A percentile compares a stretch with the other conserved stretches of the same genome.
Conservation (phyloP, 305 asterid genomes). For the Solanum hybrid region DNA sequence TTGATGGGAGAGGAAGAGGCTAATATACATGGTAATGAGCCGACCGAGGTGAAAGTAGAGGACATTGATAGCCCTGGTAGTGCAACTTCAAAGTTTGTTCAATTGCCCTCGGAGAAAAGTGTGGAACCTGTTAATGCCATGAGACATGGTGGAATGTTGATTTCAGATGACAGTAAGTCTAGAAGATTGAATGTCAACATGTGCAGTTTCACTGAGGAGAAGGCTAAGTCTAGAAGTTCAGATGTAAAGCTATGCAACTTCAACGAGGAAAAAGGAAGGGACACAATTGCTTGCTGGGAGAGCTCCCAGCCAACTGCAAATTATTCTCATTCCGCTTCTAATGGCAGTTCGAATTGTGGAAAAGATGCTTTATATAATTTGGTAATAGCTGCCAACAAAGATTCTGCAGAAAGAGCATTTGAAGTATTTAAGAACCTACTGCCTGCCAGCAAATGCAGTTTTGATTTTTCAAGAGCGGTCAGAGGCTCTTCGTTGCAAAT, state of each 20-base stretch:
- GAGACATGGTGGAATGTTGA: slow-evolving; percentile 17
- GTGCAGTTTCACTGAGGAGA: slow-evolving; percentile 12
- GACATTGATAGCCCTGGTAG: slow-evolving; percentile 17
- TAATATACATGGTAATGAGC: not conserved
- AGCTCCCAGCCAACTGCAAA: slow-evolving; percentile 18
- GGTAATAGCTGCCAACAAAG: slow-evolving; percentile 58
- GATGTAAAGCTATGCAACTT: slow-evolving; percentile 9
- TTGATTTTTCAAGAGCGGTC: slow-evolving; percentile 31
- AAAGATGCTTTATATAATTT: slow-evolving; percentile 27
- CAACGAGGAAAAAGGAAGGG: slow-evolving; percentile 17
- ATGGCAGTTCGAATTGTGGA: slow-evolving; percentile 15
- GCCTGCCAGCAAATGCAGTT: slow-evolving; percentile 28
- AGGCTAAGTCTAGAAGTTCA: slow-evolving; percentile 14
- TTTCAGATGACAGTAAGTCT: slow-evolving; percentile 20
- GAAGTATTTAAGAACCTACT: slow-evolving; percentile 53
- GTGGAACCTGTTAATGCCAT: slow-evolving; percentile 17
- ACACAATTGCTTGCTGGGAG: slow-evolving; percentile 10
- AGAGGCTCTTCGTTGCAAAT: slow-evolving; percentile 17
- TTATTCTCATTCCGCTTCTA: slow-evolving; percentile 12
- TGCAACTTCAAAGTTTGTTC: slow-evolving; percentile 14
- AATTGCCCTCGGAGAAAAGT: slow-evolving; percentile 8
- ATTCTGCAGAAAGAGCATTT: slow-evolving; percentile 29
- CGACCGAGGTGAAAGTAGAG: not conserved
- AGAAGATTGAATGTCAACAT: slow-evolving; percentile 18
- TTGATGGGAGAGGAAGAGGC: not conserved